Conservation (phyloP, 2,329 filamentous ascomycete genomes). For the Fusarium sp. region DNA sequence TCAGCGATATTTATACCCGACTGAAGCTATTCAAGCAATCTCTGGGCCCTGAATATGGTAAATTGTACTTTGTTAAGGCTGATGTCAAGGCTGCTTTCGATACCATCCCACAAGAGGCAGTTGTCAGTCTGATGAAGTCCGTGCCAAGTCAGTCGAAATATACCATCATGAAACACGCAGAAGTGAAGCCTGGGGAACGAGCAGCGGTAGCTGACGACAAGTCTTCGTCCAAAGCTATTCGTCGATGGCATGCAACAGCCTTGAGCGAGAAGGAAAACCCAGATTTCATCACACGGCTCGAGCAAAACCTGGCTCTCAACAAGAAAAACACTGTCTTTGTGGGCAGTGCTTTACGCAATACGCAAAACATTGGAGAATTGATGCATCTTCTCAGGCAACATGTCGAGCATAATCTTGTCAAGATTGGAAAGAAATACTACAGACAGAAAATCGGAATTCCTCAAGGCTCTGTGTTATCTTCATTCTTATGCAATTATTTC, state of each 20-base stretch:
- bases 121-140: slow-evolving; percentile 71
- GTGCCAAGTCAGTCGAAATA: slow-evolving; percentile 70
- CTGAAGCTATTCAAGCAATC: slow-evolving; percentile 73
- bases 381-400: slow-evolving; percentile 79
- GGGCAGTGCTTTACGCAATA: slow-evolving; percentile 68
- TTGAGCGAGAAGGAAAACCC: slow-evolving; percentile 51
- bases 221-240: slow-evolving; percentile 49
- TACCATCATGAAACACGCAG: slow-evolving; percentile 75
- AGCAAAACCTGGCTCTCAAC: slow-evolving; percentile 48
- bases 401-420: slow-evolving; percentile 84
- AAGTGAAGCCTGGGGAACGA: slow-evolving; percentile 64
- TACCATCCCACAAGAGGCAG: slow-evolving; percentile 83
- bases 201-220: slow-evolving; percentile 26
- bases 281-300: slow-evolving; percentile 56
- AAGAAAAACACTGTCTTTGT: slow-evolving; percentile 80
- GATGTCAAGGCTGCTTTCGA: slow-evolving; percentile 95
- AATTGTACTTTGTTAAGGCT: slow-evolving; percentile 87
- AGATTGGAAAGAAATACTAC: slow-evolving; percentile 87
- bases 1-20: slow-evolving; percentile 79
- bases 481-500: slow-evolving; percentile 91
- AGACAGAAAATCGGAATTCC: slow-evolving; percentile 89
- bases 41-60: slow-evolving; percentile 50
- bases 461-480: slow-evolving; percentile 89
- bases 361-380: slow-evolving; percentile 65
- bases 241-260: slow-evolving; percentile 63